Evolutionary conservation across 306 rosid genomes (phyloP).

Genomic region (Vachellia collinsii): DNA sequence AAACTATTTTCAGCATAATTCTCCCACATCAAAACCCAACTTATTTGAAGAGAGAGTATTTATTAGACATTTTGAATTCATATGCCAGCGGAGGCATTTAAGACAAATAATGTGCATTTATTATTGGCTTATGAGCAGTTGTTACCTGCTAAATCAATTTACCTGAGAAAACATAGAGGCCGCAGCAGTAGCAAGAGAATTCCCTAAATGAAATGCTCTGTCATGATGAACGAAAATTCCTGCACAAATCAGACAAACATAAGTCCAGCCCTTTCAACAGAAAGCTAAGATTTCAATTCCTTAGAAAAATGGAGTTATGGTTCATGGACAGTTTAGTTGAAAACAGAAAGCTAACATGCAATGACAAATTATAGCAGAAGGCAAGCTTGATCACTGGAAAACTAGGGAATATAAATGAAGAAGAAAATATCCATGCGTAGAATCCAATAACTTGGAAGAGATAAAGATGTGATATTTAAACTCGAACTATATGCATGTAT

Average conservation of each 20-base stretch:
- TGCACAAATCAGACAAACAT: neutral
- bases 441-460: neutral
- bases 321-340: neutral
- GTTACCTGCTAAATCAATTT: neutral
- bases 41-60: neutral
- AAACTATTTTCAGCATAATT: neutral
- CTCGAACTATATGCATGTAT: no score
- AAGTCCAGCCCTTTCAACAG: neutral
- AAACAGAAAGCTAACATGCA: neutral
- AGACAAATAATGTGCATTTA: neutral
- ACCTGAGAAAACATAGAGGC: constrained; percentile 3
- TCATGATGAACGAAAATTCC: neutral
- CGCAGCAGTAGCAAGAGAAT: neutral
- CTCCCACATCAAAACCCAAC: neutral
- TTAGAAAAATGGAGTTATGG: neutral
- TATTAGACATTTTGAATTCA: neutral
- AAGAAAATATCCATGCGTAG: neutral
- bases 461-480: neutral
- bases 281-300: neutral
- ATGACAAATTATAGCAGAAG: neutral
- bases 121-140: neutral
- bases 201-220: neutral
- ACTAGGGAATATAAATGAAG: neutral
- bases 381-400: neutral
- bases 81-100: neutral